Evolutionary conservation across 441 rosid species (phyloP).

Genomic region (Corymbia citriodora): DNA sequence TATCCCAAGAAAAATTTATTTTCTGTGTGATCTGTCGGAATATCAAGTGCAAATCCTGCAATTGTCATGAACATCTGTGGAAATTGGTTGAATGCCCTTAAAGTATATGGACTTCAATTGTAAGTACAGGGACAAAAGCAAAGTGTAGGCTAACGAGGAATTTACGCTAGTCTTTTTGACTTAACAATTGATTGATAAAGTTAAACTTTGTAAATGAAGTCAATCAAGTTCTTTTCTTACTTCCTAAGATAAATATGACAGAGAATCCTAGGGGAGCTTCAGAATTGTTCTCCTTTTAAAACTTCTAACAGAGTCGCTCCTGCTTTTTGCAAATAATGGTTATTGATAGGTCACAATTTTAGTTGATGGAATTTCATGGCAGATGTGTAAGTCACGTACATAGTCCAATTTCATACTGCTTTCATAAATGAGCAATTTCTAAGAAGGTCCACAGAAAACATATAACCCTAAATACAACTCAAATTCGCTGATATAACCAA

Average conservation of each 20-base stretch:
- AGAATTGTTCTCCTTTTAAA: neutral
- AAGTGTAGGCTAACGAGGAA: neutral
- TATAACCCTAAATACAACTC: neutral
- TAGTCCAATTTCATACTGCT: neutral
- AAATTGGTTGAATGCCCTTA: neutral
- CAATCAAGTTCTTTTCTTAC: neutral
- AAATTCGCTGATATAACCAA: neutral
- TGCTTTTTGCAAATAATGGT: neutral
- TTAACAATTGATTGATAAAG: neutral
- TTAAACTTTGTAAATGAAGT: neutral
- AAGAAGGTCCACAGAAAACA: neutral
- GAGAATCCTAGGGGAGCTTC: neutral
- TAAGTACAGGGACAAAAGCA: neutral
- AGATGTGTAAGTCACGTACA: neutral
- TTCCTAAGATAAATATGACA: neutral
- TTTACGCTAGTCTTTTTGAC: neutral
- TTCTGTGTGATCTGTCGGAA: neutral
- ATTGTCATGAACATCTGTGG: neutral
- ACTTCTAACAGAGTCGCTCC: neutral
- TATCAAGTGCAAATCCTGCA: neutral
- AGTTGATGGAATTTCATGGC: neutral
- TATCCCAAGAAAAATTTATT: neutral
- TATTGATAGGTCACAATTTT: neutral
- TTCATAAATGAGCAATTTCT: neutral
- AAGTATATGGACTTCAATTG: neutral